These are phyloP conservation scores for Nothomitra cinnamomea DNA, from an alignment of 2,329 filamentous ascomycete genomes.

Conservation along the genomic window DNA sequence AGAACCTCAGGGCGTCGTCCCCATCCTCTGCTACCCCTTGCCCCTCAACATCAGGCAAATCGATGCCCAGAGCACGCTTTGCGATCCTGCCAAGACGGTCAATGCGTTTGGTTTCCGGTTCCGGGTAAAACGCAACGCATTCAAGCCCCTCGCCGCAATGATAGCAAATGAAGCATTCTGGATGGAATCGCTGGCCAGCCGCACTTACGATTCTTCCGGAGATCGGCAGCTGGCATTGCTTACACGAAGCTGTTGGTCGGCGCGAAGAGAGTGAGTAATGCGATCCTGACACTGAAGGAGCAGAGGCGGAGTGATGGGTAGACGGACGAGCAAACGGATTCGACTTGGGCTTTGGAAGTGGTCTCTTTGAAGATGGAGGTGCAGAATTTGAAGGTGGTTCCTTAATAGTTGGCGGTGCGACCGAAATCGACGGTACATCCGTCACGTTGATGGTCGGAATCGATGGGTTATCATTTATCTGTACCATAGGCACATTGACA, in stretches of 20 bases:
- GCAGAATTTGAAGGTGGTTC: slow-evolving; percentile 6
- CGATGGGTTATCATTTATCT: slow-evolving; percentile 13
- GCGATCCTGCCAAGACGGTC: slow-evolving; percentile 39
- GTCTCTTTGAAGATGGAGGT: neutral
- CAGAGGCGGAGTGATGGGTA: slow-evolving; percentile 15
- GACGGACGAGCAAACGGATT: slow-evolving; percentile 11
- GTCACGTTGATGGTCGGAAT: slow-evolving; percentile 33
- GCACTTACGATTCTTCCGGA: slow-evolving; percentile 81
- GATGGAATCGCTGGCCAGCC: slow-evolving; percentile 71
- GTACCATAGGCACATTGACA: slow-evolving; percentile 34
- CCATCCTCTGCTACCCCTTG: slow-evolving; percentile 39
- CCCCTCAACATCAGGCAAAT: slow-evolving; percentile 33
- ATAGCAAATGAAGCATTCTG: slow-evolving; percentile 81
- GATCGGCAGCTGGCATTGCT: slow-evolving; percentile 70
- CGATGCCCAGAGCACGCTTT: slow-evolving; percentile 30
- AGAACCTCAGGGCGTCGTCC: slow-evolving; percentile 65
- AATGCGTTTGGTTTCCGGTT: slow-evolving; percentile 55
- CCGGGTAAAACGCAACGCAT: slow-evolving; percentile 89
- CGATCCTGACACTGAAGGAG: slow-evolving; percentile 14
- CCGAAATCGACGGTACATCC: slow-evolving; percentile 20
- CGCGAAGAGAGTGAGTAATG: slow-evolving; percentile 29
- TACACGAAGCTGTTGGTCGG: slow-evolving; percentile 56
- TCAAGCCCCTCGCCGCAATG: slow-evolving; percentile 78
- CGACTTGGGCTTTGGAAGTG: slow-evolving; percentile 2
- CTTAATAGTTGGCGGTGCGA: slow-evolving; percentile 20